These are phyloP conservation scores for Candida nonsorbophila DNA, from an alignment of 805 yeast genomes.

Conservation along the genomic window DNA sequence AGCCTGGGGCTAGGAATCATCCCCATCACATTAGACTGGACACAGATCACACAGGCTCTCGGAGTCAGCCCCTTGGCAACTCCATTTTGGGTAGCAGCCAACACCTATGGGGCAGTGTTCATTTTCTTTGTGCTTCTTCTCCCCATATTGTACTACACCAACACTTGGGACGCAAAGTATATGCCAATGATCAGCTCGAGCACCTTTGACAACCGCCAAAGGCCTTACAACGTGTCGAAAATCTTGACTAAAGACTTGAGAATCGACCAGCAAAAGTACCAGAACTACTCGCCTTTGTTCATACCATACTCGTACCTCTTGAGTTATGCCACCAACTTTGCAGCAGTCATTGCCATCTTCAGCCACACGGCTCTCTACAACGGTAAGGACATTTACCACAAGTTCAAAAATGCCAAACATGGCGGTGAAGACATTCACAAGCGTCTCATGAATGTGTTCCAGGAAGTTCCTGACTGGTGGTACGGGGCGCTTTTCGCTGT, in stretches of 20 bases:
- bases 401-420: conserved; percentile 14
- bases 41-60: conserved; percentile 49
- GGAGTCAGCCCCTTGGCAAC: conserved; percentile 62
- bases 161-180: conserved; percentile 55
- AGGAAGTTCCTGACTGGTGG: conserved; percentile 44
- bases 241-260: conserved; percentile 37
- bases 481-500: conserved; percentile 11
- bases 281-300: conserved; percentile 59
- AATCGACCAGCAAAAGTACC: conserved; percentile 44
- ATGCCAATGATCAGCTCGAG: conserved; percentile 48
- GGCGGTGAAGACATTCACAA: conserved; percentile 34
- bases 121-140: conserved; percentile 51
- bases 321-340: conserved; percentile 55
- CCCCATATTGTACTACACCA: conserved; percentile 51
- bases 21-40: conserved; percentile 39
- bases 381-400: conserved; percentile 42
- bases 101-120: conserved; percentile 31
- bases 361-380: conserved; percentile 55
- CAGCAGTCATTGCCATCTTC: conserved; percentile 57
- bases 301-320: conserved; percentile 54
- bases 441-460: conserved; percentile 46
- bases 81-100: conserved; percentile 47
- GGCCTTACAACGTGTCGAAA: conserved; percentile 43
- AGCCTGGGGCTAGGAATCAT: conserved; percentile 56
- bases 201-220: conserved; percentile 47